These are phyloP conservation scores for Fusarium drepaniforme DNA, from an alignment of 2,329 filamentous ascomycete species.

Conservation along the genomic window DNA sequence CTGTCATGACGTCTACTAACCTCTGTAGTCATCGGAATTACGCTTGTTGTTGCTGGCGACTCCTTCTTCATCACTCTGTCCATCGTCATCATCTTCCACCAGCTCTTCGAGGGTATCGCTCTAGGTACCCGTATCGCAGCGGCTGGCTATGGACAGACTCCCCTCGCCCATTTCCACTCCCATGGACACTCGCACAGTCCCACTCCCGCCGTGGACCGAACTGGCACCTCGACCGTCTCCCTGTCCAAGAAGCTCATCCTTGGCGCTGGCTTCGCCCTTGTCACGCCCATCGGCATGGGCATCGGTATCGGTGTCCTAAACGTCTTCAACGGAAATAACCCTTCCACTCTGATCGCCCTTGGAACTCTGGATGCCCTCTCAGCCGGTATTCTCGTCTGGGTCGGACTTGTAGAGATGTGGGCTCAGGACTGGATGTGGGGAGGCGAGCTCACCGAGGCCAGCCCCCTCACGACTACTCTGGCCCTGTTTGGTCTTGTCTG, in stretches of 20 bases:
- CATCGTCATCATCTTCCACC: slow-evolving; percentile 80
- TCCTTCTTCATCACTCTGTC: slow-evolving; percentile 67
- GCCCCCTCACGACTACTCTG: slow-evolving; percentile 58
- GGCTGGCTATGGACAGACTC: slow-evolving; percentile 54
- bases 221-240: slow-evolving; percentile 46
- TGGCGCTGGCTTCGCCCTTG: slow-evolving; percentile 72
- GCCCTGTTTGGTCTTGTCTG: slow-evolving; percentile 67
- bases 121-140: slow-evolving; percentile 78
- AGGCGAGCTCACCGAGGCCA: slow-evolving; percentile 65
- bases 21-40: slow-evolving; percentile 69
- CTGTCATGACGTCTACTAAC: slow-evolving; percentile 3
- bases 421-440: slow-evolving; percentile 77
- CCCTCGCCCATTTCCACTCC: slow-evolving; percentile 28
- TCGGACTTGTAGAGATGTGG: slow-evolving; percentile 84
- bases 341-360: slow-evolving; percentile 75
- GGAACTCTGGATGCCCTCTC: slow-evolving; percentile 80
- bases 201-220: slow-evolving; percentile 30
- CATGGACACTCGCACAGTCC: slow-evolving; percentile 36
- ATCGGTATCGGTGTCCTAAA: slow-evolving; percentile 80
- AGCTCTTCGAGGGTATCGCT: slow-evolving; percentile 82
- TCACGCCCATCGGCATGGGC: slow-evolving; percentile 83
- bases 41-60: slow-evolving; percentile 70
- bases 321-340: slow-evolving; percentile 79
- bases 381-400: slow-evolving; percentile 82
- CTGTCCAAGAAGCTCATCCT: slow-evolving; percentile 69